These are phyloP conservation scores for Arabis alpina DNA, from an alignment of 345 rosid species.

Conservation along the genomic window DNA sequence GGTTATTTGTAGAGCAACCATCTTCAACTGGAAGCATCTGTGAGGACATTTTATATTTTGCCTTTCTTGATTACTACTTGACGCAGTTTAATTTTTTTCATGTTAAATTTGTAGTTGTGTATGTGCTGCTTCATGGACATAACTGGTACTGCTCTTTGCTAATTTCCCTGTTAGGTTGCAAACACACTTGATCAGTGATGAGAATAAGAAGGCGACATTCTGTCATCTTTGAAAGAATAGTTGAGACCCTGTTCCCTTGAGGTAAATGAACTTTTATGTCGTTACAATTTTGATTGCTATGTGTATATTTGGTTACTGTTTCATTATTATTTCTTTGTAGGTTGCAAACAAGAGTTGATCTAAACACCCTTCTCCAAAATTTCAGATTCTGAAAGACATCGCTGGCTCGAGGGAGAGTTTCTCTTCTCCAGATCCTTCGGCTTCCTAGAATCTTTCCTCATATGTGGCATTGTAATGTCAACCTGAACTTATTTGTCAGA, in stretches of 20 bases:
- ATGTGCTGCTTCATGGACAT: neutral
- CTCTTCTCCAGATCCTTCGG: neutral
- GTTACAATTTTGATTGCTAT: too few relatives aligned
- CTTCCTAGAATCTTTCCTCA: neutral
- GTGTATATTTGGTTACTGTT: neutral
- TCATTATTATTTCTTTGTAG: neutral
- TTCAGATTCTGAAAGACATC: neutral
- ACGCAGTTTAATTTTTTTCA: neutral
- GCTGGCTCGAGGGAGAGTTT: neutral
- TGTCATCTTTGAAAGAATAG: too few relatives aligned
- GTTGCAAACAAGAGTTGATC: constrained; percentile 1
- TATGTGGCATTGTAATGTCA: neutral
- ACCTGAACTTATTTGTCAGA: neutral
- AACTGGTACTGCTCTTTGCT: neutral
- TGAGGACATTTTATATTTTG: too few relatives aligned
- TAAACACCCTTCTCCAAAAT: neutral
- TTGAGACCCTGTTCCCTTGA: too few relatives aligned
- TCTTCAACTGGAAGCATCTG: too few relatives aligned
- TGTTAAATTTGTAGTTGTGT: neutral
- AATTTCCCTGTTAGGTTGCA: neutral
- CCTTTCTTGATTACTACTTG: too few relatives aligned
- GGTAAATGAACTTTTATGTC: too few relatives aligned
- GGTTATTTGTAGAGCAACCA: too few relatives aligned
- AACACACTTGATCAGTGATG: neutral
- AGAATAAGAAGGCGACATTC: too few relatives aligned